Evolutionary conservation across 176 grass and related monocot genomes (phyloP), one percentile per base, ranked within the genome.

Genomic region (Tillandsia fasciculata): DNA sequence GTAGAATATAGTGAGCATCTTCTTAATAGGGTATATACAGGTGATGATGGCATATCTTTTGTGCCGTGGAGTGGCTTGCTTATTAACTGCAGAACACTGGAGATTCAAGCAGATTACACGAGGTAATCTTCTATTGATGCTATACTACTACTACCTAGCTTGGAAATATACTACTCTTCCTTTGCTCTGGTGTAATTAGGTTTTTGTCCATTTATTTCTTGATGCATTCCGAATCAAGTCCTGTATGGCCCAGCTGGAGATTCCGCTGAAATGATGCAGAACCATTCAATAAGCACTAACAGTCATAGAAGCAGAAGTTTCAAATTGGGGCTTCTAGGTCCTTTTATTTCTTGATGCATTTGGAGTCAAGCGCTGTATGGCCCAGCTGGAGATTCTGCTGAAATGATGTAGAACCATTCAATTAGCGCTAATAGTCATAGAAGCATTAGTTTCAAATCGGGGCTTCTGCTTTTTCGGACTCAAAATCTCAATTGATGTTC

Each of bases 61-160:
- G 77, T 96, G 75, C 86, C 92, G n/a, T 96, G 92, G 92, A 85
- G 92, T 49, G 92, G 92, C 67, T 96, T 96, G 73, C 83, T 96
- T 75, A 52, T 96, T 76, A 92, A 96, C 67, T 96, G 86, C 75
- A 75, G 78, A 77, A 87, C 86, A 68, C 66, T 96, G 11, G 92
- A 96, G 85, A 89, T 92, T 71, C 92, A 96, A 91, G 92, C 88
- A 72, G 92, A 96, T 91, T 96, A 96, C 82, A 89, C 92, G 51
- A 88, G 92, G 92, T 91, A 59, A 59, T 59, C 15, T 59, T 59
- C 20, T 56, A 42, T 42, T 42, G 33, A 13, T 59, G 54, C 14
- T 59, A 17, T 59, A 18, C 22, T 59, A 59, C 8, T 18, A 59
- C n/a, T 18, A 59, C n/a, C 23, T 73, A 51, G n/a, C 3, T 49